phyloP scores from a whole-genome alignment of 2,329 filamentous ascomycete species.

The Fusarium paranaense region DNA sequence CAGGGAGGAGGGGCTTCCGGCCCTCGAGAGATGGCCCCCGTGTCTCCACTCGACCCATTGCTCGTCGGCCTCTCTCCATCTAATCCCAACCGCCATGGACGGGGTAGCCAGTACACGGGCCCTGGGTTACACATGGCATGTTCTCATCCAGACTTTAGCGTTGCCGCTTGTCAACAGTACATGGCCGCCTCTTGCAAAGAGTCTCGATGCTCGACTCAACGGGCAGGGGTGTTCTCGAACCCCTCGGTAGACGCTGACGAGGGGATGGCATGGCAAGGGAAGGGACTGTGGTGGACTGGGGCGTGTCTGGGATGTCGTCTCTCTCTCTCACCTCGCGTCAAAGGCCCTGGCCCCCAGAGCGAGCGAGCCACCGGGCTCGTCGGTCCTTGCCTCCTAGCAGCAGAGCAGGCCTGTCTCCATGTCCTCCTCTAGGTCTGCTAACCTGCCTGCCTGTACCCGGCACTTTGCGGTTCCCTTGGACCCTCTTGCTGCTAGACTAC shows the following conservation, averaged over 20 bases:
- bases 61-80: slow-evolving; percentile 41
- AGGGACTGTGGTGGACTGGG: slow-evolving; percentile 39
- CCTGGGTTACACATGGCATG: slow-evolving; percentile 35
- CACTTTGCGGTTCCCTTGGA: slow-evolving; percentile 42
- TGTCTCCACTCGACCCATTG: slow-evolving; percentile 46
- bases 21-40: slow-evolving; percentile 45
- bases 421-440: slow-evolving; percentile 20
- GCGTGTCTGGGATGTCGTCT: slow-evolving; percentile 43
- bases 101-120: slow-evolving; percentile 41
- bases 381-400: slow-evolving; percentile 32
- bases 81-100: slow-evolving; percentile 41
- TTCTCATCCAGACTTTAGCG: slow-evolving; percentile 38
- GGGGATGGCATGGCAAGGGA: slow-evolving; percentile 42
- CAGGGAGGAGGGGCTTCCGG: slow-evolving; percentile 45
- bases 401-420: neutral
- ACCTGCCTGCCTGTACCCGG: slow-evolving; percentile 41
- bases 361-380: slow-evolving; percentile 21
- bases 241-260: slow-evolving; percentile 50
- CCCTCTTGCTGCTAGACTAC: slow-evolving; percentile 37
- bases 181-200: slow-evolving; percentile 33
- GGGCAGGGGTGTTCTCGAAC: slow-evolving; percentile 45
- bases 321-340: slow-evolving; percentile 43
- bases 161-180: slow-evolving; percentile 45
- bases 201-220: slow-evolving; percentile 28
- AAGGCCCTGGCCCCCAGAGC: slow-evolving; percentile 34